Evolutionary conservation across 306 rosid species (phyloP).

Genomic region (Quercus gilva): DNA sequence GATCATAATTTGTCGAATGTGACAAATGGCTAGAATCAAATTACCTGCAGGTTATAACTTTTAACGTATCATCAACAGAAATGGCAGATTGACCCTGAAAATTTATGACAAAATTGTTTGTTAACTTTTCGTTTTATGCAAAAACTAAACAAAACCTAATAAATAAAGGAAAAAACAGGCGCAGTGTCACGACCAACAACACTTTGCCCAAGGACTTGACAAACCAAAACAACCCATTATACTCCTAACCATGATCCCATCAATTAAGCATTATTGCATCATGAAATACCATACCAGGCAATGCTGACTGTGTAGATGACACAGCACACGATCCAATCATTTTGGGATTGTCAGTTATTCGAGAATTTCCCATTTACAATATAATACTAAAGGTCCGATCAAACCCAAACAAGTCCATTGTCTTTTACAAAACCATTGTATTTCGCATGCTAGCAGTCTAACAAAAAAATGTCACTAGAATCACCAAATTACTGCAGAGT

Average conservation of each 20-base stretch:
- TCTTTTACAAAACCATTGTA: background rate
- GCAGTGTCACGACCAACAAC: background rate
- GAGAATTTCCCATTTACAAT: background rate
- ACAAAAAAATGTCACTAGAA: background rate
- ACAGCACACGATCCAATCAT: background rate
- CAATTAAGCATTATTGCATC: background rate
- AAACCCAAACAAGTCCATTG: background rate
- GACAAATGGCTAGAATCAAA: constrained; percentile 5
- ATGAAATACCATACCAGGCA: background rate
- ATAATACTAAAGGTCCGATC: background rate
- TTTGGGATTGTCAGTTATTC: background rate
- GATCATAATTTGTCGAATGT: constrained; percentile 6
- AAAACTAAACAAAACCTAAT: background rate
- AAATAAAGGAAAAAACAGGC: background rate
- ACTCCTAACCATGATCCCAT: background rate
- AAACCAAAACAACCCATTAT: background rate
- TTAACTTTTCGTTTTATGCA: constrained; percentile 24
- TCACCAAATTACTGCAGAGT: too few relatives aligned
- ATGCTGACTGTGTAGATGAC: background rate
- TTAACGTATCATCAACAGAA: constrained; percentile 63
- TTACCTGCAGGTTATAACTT: constrained; percentile 67
- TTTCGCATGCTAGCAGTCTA: background rate
- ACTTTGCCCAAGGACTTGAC: background rate
- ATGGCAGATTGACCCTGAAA: constrained; percentile 67
- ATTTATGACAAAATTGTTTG: constrained; percentile 31